Base-by-base conservation (phyloP, 768 basidiomycete species). In the Lanmaoa rubissima region DNA sequence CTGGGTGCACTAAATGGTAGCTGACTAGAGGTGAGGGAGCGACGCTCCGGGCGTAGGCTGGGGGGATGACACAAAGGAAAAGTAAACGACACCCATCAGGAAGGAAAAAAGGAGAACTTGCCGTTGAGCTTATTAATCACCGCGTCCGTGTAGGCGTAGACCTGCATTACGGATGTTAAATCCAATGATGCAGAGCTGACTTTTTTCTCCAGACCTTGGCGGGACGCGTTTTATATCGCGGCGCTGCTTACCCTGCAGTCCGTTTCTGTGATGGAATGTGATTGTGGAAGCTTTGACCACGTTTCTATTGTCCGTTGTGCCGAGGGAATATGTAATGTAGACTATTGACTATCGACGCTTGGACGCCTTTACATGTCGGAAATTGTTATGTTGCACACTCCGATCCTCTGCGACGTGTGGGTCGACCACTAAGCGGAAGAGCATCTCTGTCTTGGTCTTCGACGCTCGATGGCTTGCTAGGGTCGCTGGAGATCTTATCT, bases 81-180 rank as follows among this genome's bases (percentile, higher is more conserved):
- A 19, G 42, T 57, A 39, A 61, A 10, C 14, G 16, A 4, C 16
- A 19, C 7, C 16, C 14, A 5, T 42, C 17, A 0, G 3, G 24
- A 26, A 24, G 21, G 28, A 40, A 7, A 7, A 17, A 26, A 21
- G 10, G 12, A 32, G 10, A 21, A 41, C 52, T 2, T 34, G 12
- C 60, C 60, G 2, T 21, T 34, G 51, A 53, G 54, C 31, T 7
- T 45, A 4, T 36, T 2, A 12, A 61, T 16, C 26, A 45, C 53
- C 5, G 55, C 46, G 17, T 56, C 47, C 2, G 60, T 45, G 38
- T 52, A 60, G 2, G n/a, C 5, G 26, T 54, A 42, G 14, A 41
- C 28, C n/a, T 54, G 51, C 58, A 60, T 60, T 4, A 1, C 10
- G 38, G 24, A 17, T 14, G 13, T 28, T 40, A 39, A 3, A 55